Evolutionary conservation across 768 basidiomycete genomes (phyloP).

Genomic region (Naganishia kalamii): DNA sequence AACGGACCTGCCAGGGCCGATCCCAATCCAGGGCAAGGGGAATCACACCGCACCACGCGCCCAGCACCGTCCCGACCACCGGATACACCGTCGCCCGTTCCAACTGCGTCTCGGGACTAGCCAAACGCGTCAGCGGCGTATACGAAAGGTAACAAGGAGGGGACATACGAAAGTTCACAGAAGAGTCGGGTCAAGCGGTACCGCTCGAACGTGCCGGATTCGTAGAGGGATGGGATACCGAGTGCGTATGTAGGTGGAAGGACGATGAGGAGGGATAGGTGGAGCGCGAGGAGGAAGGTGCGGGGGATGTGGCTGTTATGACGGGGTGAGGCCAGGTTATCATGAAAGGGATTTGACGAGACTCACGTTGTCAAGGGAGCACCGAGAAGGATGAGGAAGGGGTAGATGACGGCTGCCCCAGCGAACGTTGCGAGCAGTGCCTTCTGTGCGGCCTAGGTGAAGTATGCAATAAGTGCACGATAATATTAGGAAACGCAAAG

Average conservation of each 20-base stretch:
- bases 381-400: slow-evolving; percentile 62
- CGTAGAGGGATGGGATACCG: slow-evolving; percentile 55
- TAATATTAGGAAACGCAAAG: too few relatives aligned
- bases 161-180: slow-evolving; percentile 69
- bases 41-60: slow-evolving; percentile 73
- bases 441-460: slow-evolving; percentile 21
- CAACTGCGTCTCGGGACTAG: slow-evolving; percentile 49
- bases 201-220: slow-evolving; percentile 53
- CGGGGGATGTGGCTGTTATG: neutral
- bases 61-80: slow-evolving; percentile 62
- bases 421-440: slow-evolving; percentile 56
- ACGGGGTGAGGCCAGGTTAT: neutral
- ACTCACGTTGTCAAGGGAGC: slow-evolving; percentile 62
- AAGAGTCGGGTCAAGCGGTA: slow-evolving; percentile 73
- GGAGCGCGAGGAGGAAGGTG: slow-evolving; percentile 64
- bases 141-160: neutral
- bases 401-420: slow-evolving; percentile 52
- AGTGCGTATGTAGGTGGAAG: slow-evolving; percentile 67
- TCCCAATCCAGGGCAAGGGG: slow-evolving; percentile 95
- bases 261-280: slow-evolving; percentile 61
- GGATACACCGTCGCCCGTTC: slow-evolving; percentile 79
- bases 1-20: slow-evolving; percentile 85
- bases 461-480: too few relatives aligned
- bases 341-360: neutral
- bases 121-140: neutral